Percentiles rank a stretch among this genome's conserved stretches.
These are phyloP conservation scores for Strigomonas culicis DNA, from an alignment of 208 protist species.

Conservation along the genomic window DNA sequence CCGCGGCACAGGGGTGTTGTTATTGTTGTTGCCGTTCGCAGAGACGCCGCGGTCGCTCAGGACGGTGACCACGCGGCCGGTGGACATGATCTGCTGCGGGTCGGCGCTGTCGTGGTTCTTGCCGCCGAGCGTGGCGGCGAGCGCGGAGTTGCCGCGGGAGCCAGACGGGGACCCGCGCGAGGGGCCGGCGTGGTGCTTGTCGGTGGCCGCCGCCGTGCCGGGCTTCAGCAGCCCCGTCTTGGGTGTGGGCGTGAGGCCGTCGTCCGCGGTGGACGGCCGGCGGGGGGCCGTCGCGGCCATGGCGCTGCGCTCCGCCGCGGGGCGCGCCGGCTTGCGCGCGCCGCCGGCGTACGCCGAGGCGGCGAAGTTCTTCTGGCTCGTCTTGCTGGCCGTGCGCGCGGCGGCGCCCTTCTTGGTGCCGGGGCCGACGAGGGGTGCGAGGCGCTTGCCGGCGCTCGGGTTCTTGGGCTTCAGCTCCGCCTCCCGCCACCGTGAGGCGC, in stretches of 20 bases:
- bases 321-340: neutral
- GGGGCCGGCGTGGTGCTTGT: neutral
- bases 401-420: neutral
- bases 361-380: neutral
- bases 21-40: neutral
- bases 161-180: neutral
- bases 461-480: neutral
- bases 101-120: too few species aligned
- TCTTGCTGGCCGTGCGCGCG: neutral
- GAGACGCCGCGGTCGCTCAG: too few species aligned
- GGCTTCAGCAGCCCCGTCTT: neutral
- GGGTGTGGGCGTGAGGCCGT: neutral
- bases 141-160: neutral
- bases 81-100: too few species aligned
- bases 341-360: neutral
- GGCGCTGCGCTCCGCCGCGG: neutral
- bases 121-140: neutral
- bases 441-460: conserved; percentile 3
- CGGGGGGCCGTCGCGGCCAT: neutral
- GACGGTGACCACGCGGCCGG: too few species aligned
- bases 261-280: neutral
- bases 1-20: neutral
- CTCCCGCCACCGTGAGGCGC: neutral
- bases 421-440: neutral
- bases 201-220: neutral